Evolutionary conservation across 106 monocot genomes (phyloP).

Genomic region (Dioscorea dumetorum): DNA sequence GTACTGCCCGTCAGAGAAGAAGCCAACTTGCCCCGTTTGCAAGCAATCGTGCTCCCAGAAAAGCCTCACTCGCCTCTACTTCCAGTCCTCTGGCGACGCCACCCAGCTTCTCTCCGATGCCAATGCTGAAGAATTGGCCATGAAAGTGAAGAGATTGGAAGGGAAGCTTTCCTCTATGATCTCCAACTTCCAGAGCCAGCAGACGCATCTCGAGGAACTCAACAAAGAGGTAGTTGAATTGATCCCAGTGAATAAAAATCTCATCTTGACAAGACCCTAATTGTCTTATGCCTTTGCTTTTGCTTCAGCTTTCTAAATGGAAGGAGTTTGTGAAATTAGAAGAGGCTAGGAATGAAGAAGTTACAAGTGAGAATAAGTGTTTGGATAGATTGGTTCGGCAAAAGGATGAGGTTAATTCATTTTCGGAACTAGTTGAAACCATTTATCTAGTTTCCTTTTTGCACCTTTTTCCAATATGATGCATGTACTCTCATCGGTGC

Average conservation of each 20-base stretch:
- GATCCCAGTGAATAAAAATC: no score
- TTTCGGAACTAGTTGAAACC: not conserved
- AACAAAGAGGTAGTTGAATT: constrained; percentile 37
- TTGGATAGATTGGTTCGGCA: constrained; percentile 34
- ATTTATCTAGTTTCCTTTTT: not conserved
- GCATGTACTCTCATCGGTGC: not conserved
- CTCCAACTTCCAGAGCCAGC: constrained; percentile 33
- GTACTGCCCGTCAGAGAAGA: constrained; percentile 80
- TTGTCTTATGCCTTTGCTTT: not conserved
- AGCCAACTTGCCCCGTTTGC: constrained; percentile 83
- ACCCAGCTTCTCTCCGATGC: constrained; percentile 10
- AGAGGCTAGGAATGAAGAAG: constrained; percentile 28
- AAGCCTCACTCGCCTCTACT: constrained; percentile 63
- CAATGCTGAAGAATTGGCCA: constrained; percentile 32
- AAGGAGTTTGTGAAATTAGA: constrained; percentile 51
- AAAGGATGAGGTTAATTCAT: constrained; percentile 47
- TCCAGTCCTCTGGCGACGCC: constrained; percentile 55
- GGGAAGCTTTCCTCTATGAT: constrained; percentile 32
- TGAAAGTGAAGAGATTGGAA: constrained; percentile 41
- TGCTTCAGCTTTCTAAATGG: constrained; percentile 46
- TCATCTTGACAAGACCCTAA: no score
- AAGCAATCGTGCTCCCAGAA: constrained; percentile 58
- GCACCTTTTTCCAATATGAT: not conserved
- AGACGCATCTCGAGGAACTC: constrained; percentile 38
- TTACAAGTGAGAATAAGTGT: constrained; percentile 43